Conservation (phyloP, 108 stramenopile genomes). For the Nannochloropsis gaditana region DNA sequence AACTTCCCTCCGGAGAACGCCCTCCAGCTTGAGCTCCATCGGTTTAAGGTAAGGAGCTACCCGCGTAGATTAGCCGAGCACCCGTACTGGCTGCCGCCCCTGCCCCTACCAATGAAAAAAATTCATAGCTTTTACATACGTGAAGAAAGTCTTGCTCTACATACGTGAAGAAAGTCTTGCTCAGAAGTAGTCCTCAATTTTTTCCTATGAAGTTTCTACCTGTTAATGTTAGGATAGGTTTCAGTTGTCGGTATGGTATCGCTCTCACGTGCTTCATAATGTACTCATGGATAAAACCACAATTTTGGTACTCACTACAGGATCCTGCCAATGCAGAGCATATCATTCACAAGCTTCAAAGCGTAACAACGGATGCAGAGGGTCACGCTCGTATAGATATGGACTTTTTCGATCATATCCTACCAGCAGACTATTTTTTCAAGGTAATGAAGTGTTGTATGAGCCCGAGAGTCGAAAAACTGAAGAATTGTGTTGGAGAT, state of each 20-base stretch:
- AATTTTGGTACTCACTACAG: not conserved
- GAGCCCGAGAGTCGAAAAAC: not conserved
- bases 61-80: too few relatives aligned
- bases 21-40: not conserved
- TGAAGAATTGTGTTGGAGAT: not conserved
- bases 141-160: not conserved
- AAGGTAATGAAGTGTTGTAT: not conserved
- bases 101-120: too few relatives aligned
- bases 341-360: not conserved
- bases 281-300: not conserved
- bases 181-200: not conserved
- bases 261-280: not conserved
- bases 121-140: not conserved
- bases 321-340: not conserved
- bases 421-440: conserved; percentile 11
- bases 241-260: not conserved
- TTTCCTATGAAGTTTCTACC: not conserved
- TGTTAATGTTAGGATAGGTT: too few relatives aligned
- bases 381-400: not conserved
- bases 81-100: too few relatives aligned
- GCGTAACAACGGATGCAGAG: conserved; percentile 2
- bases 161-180: not conserved
- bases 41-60: not conserved
- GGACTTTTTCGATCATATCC: not conserved
- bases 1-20: not conserved